phyloP scores from a whole-genome alignment of 345 rosid genomes.

The Arabis hirsuta region DNA sequence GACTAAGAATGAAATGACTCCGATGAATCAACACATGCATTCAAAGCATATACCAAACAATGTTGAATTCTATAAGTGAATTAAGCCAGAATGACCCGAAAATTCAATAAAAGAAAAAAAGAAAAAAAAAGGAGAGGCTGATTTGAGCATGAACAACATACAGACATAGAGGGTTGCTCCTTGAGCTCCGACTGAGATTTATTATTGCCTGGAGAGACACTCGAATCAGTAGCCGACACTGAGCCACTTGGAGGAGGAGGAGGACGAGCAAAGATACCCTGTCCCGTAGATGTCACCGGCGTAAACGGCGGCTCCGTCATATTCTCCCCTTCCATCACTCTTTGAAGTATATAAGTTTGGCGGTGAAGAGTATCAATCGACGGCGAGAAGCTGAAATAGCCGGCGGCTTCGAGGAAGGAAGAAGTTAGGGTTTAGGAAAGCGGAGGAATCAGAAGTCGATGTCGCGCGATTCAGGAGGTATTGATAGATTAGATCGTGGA shows the following conservation, averaged over 20 bases:
- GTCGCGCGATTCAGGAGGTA: slow-evolving; percentile 26
- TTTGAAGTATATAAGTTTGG: neutral
- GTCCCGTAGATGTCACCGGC: slow-evolving; percentile 30
- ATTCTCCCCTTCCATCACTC: slow-evolving; percentile 37
- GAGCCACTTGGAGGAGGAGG: slow-evolving; percentile 34
- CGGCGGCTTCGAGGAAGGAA: slow-evolving; percentile 6
- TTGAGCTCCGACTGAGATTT: slow-evolving; percentile 21
- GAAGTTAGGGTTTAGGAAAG: slow-evolving; percentile 35
- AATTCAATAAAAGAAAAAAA: neutral
- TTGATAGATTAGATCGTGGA: slow-evolving; percentile 14
- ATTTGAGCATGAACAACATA: slow-evolving; percentile 30
- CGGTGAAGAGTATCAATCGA: neutral
- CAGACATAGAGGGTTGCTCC: slow-evolving; percentile 41
- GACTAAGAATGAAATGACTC: slow-evolving; percentile 12
- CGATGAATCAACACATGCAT: slow-evolving; percentile 5
- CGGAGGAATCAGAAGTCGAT: slow-evolving; percentile 15
- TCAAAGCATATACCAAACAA: neutral
- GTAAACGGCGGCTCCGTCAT: slow-evolving; percentile 20
- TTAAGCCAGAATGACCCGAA: too few species aligned
- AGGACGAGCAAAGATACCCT: slow-evolving; percentile 13
- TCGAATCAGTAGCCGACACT: slow-evolving; percentile 22
- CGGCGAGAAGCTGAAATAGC: slow-evolving; percentile 1
- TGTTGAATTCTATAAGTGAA: neutral
- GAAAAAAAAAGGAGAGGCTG: too few species aligned
- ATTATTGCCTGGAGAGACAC: slow-evolving; percentile 25